phyloP scores from a whole-genome alignment of 2,329 filamentous ascomycete genomes.

The Cadophora luteo-olivacea region DNA sequence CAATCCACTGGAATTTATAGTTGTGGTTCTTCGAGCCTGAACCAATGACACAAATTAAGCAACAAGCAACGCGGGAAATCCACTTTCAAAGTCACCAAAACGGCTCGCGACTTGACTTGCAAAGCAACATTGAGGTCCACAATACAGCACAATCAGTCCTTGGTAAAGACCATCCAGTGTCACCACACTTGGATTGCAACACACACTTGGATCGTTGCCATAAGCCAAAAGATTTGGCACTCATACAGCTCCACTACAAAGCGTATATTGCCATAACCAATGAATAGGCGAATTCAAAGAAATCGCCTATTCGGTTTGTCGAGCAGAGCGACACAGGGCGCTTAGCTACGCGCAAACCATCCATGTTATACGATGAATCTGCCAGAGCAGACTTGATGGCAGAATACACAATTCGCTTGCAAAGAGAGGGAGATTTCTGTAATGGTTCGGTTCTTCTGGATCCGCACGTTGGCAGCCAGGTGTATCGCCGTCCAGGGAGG shows the following conservation, averaged over 20 bases:
- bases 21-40: not conserved
- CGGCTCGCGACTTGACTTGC: not conserved
- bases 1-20: slow-evolving; percentile 1
- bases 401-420: not conserved
- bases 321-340: not conserved
- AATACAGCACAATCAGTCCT: not conserved
- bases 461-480: not conserved
- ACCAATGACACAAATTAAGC: not conserved
- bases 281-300: not conserved
- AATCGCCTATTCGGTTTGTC: not conserved
- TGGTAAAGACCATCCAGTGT: not conserved
- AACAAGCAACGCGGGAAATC: not conserved
- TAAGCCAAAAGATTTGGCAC: not conserved
- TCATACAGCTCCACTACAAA: slow-evolving; percentile 10
- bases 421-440: not conserved
- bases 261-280: not conserved
- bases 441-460: not conserved
- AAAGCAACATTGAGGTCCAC: not conserved
- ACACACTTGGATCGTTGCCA: no score
- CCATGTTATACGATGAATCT: not conserved
- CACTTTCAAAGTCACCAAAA: not conserved
- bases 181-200: not conserved
- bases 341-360: not conserved
- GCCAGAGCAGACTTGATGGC: slow-evolving; percentile 9
- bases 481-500: not conserved